Evolutionary conservation across 768 basidiomycete species (phyloP).

Genomic region (Phlegmacium glaucopus): DNA sequence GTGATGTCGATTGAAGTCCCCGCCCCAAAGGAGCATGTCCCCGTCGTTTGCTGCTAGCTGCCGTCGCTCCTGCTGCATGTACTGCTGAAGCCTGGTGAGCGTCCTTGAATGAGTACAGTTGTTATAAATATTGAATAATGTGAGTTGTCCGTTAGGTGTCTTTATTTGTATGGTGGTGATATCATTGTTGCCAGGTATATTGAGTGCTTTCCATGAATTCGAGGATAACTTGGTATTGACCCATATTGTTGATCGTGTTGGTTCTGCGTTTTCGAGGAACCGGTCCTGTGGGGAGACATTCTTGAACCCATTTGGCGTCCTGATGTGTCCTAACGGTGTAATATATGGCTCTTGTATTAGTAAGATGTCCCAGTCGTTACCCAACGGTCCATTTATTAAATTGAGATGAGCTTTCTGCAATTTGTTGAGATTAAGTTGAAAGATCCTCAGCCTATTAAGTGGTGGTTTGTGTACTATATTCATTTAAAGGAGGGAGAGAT

Average conservation of each 20-base stretch:
- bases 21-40: constrained; percentile 25
- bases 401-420: constrained; percentile 9
- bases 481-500: not conserved
- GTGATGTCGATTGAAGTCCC: constrained; percentile 42
- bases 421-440: constrained; percentile 14
- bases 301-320: constrained; percentile 7
- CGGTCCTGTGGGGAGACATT: constrained; percentile 9
- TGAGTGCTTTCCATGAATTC: constrained; percentile 15
- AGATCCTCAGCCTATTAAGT: constrained; percentile 4
- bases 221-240: constrained; percentile 6
- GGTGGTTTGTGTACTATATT: not conserved
- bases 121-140: constrained; percentile 23
- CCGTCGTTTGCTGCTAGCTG: not conserved
- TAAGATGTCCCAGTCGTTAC: constrained; percentile 26
- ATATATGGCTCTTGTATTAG: constrained; percentile 38
- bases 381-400: constrained; percentile 8
- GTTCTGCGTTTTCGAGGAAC: not conserved
- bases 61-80: not conserved
- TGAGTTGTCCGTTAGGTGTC: constrained; percentile 7
- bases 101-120: constrained; percentile 9
- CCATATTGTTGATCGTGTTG: constrained; percentile 14
- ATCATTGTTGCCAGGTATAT: constrained; percentile 13
- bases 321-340: constrained; percentile 14
- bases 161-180: constrained; percentile 18
- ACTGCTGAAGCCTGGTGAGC: not conserved